Base-by-base conservation (phyloP, 2,329 filamentous ascomycete species). In the Botrytis elliptica region DNA sequence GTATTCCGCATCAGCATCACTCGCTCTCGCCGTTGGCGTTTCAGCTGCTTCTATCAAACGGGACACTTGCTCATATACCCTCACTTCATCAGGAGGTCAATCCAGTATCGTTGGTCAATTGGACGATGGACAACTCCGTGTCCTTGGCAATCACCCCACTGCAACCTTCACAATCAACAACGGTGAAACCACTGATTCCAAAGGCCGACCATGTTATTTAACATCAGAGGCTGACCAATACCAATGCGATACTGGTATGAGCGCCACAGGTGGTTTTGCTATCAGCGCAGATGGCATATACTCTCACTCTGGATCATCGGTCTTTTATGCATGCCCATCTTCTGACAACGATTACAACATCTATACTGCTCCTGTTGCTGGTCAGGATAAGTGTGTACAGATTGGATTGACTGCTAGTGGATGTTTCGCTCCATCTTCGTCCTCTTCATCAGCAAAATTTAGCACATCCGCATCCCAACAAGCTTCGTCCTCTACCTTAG, bases 271-370 rank as follows among this genome's bases (percentile, higher is more conserved):
- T 46, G 89, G 89, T 44, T 92, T 91, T 81, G 82, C 83, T 12
- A 84, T 91, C 74, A 84, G 81, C 20, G 18, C 33, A 44, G 82
- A 87, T 74, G 89, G 89, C 49, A 78, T 80, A 10, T 79, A 92
- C 33, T 83, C 83, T 3, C 88, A 86, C 81, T 72, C 71, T 33
- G 86, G 85, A 64, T 85, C 83, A 77, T 81, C 83, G 4, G 82
- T 82, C 42, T 92, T 92, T 80, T 89, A 87, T 78, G 86, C 89
- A 62, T 92, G 91, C 79, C 85, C 89, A 33, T 86, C 85, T 4
- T 85, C 87, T 72, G 79, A 84, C 40, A 84, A 84, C 60, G 85
- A 87, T 73, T 88, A 84, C 82, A 89, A 90, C 77, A 80, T 90
- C 75, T 90, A 90, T 80, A 82, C 81, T 16, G 75, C 80, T 55